Evolutionary conservation across 495 filamentous ascomycete species (phyloP), one percentile per base, ranked within the genome.

Genomic region (Penicillium odoratum): DNA sequence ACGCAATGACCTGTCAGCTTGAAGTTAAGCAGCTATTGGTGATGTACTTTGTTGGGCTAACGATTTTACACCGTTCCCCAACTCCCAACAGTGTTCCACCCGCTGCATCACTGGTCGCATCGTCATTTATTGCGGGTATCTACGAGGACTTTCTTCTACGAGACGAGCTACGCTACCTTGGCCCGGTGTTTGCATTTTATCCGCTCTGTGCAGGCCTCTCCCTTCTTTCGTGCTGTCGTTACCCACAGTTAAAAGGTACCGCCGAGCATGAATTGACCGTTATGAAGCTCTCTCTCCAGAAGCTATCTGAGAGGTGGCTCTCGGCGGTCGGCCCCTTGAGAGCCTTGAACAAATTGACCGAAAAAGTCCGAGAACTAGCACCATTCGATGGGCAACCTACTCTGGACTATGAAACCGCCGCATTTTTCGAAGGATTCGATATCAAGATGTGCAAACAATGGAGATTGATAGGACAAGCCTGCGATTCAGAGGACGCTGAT

Each of bases 121-220:
- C 67, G 7, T 69, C 67, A 13, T 69, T 67, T 33, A 67, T 69
- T 18, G 67, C 67, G 3, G 67, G 67, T 4, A 69, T 69, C 8
- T 69, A 68, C n/a, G 67, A 69, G n/a, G 64, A 63, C 34, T 67
- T 69, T 33, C 54, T 69, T n/a, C 56, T 69, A 8, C 64, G 67
- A 0, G 65, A 69, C 42, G 67, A 69, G 18, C 62, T 69, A 25
- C 62, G 67, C 26, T 69, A 69, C 28, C 36, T 69, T 6, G 67
- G 67, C 1, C 67, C 67, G 2, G 67, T 69, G 10, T 69, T 63
- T 38, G 64, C 67, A 21, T 69, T 69, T 25, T 69, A 69, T 42
- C 64, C 64, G 5, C 53, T 69, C 5, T 69, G 67, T 13, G 65
- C 64, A 11, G 67, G 67, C 0, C 48, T 69, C 1, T 65, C 67